Percentiles rank a stretch among this genome's conserved stretches.
These are phyloP conservation scores for Pisolithus orientalis DNA, from an alignment of 768 basidiomycete species.

Conservation along the genomic window DNA sequence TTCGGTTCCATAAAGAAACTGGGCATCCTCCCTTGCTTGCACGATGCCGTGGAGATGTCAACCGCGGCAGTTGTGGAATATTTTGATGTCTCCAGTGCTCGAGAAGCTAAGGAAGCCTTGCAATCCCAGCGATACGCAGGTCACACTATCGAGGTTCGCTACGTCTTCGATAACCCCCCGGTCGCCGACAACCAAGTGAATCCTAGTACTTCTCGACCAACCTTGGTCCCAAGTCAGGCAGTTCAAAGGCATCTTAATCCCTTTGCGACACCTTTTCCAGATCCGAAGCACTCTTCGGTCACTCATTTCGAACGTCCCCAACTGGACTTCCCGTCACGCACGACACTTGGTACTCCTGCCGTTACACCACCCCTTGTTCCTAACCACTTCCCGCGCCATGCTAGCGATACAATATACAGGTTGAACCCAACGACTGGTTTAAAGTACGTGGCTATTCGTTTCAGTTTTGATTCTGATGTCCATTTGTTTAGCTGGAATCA, in stretches of 20 bases:
- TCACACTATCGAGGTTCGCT: constrained; percentile 34
- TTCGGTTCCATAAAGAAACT: constrained; percentile 65
- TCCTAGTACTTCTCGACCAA: constrained; percentile 3
- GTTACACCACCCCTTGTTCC: constrained; percentile 21
- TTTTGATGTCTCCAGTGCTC: constrained; percentile 43
- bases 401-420: constrained; percentile 22
- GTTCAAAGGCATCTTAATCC: constrained; percentile 25
- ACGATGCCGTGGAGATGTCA: constrained; percentile 32
- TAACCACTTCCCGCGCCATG: constrained; percentile 8
- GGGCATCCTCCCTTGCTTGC: constrained; percentile 36
- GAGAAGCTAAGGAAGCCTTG: constrained; percentile 59
- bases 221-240: constrained; percentile 4
- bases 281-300: constrained; percentile 5
- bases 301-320: constrained; percentile 1
- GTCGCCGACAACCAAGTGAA: background rate
- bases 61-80: constrained; percentile 64
- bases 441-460: constrained; percentile 16
- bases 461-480: constrained; percentile 2
- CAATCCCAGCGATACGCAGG: constrained; percentile 58
- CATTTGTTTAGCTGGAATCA: constrained; percentile 23
- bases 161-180: constrained; percentile 20
- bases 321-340: constrained; percentile 1
- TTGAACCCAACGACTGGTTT: constrained; percentile 29
- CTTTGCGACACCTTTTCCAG: constrained; percentile 27
- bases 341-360: constrained; percentile 12